These are phyloP conservation scores for Citrus glauca DNA, from an alignment of 345 rosid genomes.

Conservation along the genomic window DNA sequence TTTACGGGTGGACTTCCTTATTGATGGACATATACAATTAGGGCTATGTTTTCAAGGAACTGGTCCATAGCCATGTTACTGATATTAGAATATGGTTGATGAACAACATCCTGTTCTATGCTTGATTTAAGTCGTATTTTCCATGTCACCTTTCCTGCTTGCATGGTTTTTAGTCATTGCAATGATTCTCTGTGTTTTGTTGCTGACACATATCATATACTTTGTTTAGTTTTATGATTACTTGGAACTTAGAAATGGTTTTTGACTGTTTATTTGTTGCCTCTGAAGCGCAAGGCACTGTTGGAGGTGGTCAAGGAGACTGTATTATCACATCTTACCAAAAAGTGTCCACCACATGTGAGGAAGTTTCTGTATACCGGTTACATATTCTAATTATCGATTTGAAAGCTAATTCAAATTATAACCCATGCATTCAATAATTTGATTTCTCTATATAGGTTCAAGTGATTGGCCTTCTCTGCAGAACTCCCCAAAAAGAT, in stretches of 20 bases:
- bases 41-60: not conserved
- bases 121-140: not conserved
- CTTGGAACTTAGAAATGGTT: slow-evolving; percentile 7
- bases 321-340: slow-evolving; percentile 77
- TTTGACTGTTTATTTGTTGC: slow-evolving; percentile 18
- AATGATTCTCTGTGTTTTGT: not conserved
- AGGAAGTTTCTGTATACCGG: slow-evolving; percentile 21
- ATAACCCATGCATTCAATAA: not conserved
- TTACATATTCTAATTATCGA: not conserved
- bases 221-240: not conserved
- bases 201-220: not conserved
- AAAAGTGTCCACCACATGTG: slow-evolving; percentile 85
- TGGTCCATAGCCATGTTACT: not conserved
- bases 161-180: not conserved
- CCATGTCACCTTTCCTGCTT: not conserved
- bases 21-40: too few relatives aligned
- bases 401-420: not conserved
- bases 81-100: not conserved
- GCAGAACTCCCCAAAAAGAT: slow-evolving; percentile 84
- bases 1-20: not conserved
- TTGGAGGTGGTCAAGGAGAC: slow-evolving; percentile 91
- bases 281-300: slow-evolving; percentile 63
- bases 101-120: not conserved
- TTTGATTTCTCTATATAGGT: slow-evolving; percentile 39
- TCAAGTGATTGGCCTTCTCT: slow-evolving; percentile 90